These are phyloP conservation scores for Suillus plorans DNA, from an alignment of 768 basidiomycete genomes.

Conservation along the genomic window DNA sequence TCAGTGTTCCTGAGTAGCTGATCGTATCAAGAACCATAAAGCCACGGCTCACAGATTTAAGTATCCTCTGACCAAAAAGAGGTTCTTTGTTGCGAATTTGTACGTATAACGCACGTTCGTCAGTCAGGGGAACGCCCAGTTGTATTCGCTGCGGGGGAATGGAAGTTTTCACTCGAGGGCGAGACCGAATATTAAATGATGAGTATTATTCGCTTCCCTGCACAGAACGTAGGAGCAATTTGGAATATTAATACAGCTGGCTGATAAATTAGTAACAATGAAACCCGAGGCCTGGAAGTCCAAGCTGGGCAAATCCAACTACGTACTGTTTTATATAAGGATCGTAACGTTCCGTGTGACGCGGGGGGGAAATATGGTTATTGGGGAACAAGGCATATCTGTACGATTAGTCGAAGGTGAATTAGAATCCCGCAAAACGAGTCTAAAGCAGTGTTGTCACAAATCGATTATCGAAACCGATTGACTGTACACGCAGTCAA, in stretches of 20 bases:
- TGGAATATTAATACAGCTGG: background rate
- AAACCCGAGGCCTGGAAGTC: background rate
- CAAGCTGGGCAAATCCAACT: background rate
- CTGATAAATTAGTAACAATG: background rate
- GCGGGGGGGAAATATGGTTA: background rate
- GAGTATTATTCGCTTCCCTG: background rate
- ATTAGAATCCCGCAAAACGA: background rate
- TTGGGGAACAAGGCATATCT: background rate
- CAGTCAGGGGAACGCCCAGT: background rate
- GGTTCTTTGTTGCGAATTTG: background rate
- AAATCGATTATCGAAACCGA: background rate
- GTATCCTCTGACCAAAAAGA: background rate
- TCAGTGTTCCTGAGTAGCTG: background rate
- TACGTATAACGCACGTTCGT: background rate
- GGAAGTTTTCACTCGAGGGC: background rate
- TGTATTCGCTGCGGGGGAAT: background rate
- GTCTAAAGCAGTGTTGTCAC: background rate
- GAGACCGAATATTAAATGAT: background rate
- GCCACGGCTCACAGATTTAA: background rate
- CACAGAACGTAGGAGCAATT: background rate
- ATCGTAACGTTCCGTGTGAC: background rate
- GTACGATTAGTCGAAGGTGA: background rate
- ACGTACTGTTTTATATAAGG: background rate
- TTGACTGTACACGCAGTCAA: background rate
- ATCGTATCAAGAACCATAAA: background rate